Evolutionary conservation across 768 basidiomycete species (phyloP), one percentile per base, ranked within the genome.

Genomic region (Tubosaeta sp.): DNA sequence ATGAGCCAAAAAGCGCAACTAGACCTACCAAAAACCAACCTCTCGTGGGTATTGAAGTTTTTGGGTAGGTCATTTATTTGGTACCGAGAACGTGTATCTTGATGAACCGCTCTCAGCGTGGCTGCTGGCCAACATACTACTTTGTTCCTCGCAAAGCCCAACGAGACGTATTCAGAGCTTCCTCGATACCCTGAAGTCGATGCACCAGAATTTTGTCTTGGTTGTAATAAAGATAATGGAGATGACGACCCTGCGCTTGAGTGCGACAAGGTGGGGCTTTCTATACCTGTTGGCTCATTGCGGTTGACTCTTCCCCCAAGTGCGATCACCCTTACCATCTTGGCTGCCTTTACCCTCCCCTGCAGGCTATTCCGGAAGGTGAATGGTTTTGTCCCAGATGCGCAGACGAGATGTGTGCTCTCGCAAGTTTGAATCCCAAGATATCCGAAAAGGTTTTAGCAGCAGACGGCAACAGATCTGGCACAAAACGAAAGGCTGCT

Each of bases 321-420:
- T 98, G 94, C 64, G 94, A 98, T 63, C 76, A 79, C 38, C 90
- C 92, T 1, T 95, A 87, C 67, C 94, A 97, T 67, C 74, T 89
- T 13, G 75, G 75, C 12, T 98, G 94, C 67, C 79, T 94, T 40
- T 71, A 74, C 38, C 92, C 93, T 16, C 90, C 93, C 2, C 70
- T 98, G 41, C 66, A 71, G 14, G 81, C 76, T 4, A 73, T 94
- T 16, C 94, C 94, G 0, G 86, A 88, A 30, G 94, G 90, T 32
- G 89, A 94, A 71, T 94, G 93, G 92, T 92, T 92, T 75, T 95
- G 93, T 61, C 83, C 86, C 0, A 74, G 80, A 49, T 95, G 93
- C 62, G 67, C 70, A 10, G 74, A 74, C 30, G 76, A 79, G 19
- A 84, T 84, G 4, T 79, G 78, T 10, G 80, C 79, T 6, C 77